Evolutionary conservation across 495 filamentous ascomycete genomes (phyloP).

Genomic region (Filosporella fistucella): DNA sequence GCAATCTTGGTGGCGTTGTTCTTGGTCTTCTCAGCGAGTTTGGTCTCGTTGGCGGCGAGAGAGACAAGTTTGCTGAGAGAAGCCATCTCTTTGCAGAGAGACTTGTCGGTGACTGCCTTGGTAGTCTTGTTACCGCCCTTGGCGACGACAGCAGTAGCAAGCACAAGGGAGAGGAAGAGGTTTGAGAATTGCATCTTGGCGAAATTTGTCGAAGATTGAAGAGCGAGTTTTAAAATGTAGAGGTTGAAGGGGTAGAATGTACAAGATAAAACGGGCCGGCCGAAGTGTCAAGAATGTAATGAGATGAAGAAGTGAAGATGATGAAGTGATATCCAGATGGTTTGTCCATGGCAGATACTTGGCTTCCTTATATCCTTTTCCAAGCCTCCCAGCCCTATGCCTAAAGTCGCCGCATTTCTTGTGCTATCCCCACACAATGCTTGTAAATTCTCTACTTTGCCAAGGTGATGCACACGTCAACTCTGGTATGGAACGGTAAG

Average conservation of each 20-base stretch:
- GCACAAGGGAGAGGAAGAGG: constrained; percentile 14
- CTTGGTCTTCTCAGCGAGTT: constrained; percentile 10
- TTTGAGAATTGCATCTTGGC: constrained; percentile 16
- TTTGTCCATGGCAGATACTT: background rate
- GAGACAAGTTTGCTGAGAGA: background rate
- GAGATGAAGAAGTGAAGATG: constrained; percentile 4
- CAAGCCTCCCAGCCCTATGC: background rate
- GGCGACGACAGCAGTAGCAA: constrained; percentile 8
- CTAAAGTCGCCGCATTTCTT: background rate
- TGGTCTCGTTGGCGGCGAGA: constrained; percentile 12
- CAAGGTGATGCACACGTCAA: background rate
- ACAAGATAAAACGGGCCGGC: constrained; percentile 14
- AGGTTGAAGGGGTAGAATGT: background rate
- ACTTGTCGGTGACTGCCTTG: constrained; percentile 4
- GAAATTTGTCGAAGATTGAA: background rate
- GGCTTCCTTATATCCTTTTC: constrained; percentile 6
- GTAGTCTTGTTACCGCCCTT: constrained; percentile 7
- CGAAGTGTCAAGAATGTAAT: constrained; percentile 12
- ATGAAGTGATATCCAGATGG: constrained; percentile 12
- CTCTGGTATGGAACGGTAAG: background rate
- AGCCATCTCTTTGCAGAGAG: constrained; percentile 13
- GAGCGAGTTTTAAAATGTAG: background rate
- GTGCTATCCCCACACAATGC: background rate
- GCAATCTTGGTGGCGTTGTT: constrained; percentile 18
- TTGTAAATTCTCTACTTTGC: background rate